Base-by-base conservation (phyloP, 306 rosid species). In the Cucumis hystrix region DNA sequence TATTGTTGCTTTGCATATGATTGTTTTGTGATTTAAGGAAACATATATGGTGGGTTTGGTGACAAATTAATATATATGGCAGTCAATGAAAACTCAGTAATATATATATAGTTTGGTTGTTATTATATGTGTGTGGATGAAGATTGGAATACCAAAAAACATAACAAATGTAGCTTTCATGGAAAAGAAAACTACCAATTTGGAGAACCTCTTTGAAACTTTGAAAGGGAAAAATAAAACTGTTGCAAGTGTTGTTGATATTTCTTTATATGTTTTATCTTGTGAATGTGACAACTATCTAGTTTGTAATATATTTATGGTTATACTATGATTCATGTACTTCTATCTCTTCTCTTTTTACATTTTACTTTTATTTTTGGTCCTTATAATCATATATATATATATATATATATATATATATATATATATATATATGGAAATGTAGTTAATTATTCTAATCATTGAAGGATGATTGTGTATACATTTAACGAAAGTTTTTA, bases 1-100 rank as follows among this genome's bases (percentile, higher is more conserved):
- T 79, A 71, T 70, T 87, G 89, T 92, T 88, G 91, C 96, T 90
- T 89, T 81, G 81, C 58, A 83, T 73, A 63, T 77, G 79, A 72
- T 83, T 86, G 84, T 79, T 83, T 87, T 76, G 83, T 72, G 67
- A 75, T 86, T 82, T 77, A 85, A 56, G 93, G 83, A 88, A 88
- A 62, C 20, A 25, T 33, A 39, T 33, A 33, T 40, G 74, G 69
- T 75, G 77, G 45, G 83, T 77, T 86, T 83, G 43, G 80, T 77
- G 86, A 62, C 21, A 54, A 6, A 62, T 35, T 56, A 33, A 65
- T 3, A 65, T 37, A 41, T 10, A 40, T 40, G 33, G 21, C 75
- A 69, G 49, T 68, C 30, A 68, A 45, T 45, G 15, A 45, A 68
- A 12, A 68, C 28, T 40, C 74, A 40, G 18, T 68, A 28, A 67